phyloP scores from a whole-genome alignment of 345 rosid species.

The Melaleuca alternifolia region DNA sequence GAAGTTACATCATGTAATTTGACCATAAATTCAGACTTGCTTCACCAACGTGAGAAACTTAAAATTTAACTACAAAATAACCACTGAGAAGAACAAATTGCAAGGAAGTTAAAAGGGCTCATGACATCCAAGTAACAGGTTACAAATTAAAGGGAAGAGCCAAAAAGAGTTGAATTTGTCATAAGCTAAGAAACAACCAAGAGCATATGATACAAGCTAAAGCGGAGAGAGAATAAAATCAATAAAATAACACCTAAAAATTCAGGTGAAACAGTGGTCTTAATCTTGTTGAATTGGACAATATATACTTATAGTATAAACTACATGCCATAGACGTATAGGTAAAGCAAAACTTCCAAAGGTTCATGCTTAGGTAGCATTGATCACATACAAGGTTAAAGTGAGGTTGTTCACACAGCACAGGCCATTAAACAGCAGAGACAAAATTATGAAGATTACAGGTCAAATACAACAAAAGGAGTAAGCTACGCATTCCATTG shows the following conservation, averaged over 20 bases:
- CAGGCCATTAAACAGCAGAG: not conserved
- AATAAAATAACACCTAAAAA: not conserved
- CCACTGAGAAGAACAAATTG: not conserved
- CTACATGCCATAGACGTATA: not conserved
- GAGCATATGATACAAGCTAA: not conserved
- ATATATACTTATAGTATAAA: not conserved
- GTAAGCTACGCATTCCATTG: not conserved
- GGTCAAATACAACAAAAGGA: not conserved
- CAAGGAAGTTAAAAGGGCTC: not conserved
- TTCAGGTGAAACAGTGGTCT: not conserved
- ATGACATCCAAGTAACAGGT: not conserved
- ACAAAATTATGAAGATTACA: not conserved
- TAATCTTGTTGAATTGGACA: not conserved
- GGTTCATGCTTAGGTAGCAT: not conserved
- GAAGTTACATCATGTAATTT: not conserved
- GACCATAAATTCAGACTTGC: not conserved
- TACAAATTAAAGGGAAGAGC: not conserved
- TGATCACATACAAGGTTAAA: not conserved
- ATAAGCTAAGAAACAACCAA: not conserved
- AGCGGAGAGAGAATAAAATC: not conserved
- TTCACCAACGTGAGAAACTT: not conserved
- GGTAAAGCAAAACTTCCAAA: not conserved
- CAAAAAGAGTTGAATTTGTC: not conserved
- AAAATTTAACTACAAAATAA: not conserved
- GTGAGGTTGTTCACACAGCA: not conserved